phyloP scores from a whole-genome alignment of 2,329 filamentous ascomycete genomes.

The Colletotrichum gloeosporioides region DNA sequence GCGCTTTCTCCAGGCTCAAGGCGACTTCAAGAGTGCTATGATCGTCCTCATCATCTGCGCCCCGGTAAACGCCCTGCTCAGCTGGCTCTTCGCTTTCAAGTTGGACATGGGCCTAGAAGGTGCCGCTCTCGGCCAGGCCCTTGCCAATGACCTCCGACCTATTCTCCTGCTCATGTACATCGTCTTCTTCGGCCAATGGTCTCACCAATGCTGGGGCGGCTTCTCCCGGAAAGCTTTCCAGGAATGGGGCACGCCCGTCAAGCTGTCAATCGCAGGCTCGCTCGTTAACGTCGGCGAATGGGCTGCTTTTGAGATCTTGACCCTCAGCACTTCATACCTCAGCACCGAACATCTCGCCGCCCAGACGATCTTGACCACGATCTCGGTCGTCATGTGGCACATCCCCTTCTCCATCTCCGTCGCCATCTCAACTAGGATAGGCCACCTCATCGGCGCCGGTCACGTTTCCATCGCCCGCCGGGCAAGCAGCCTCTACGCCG shows the following conservation, averaged over 20 bases:
- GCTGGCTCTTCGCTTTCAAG: constrained; percentile 52
- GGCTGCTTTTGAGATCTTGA: constrained; percentile 48
- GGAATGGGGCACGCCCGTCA: constrained; percentile 46
- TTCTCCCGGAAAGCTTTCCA: constrained; percentile 38
- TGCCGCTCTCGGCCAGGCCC: constrained; percentile 53
- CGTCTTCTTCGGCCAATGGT: constrained; percentile 44
- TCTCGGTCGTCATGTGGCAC: constrained; percentile 46
- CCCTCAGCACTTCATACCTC: constrained; percentile 49
- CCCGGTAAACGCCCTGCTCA: constrained; percentile 52
- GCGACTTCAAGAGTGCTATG: constrained; percentile 55
- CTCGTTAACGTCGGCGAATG: constrained; percentile 47
- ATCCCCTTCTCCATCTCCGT: constrained; percentile 48
- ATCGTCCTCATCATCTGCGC: constrained; percentile 51
- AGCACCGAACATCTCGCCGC: constrained; percentile 47
- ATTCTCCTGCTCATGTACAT: constrained; percentile 52
- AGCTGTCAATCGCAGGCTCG: constrained; percentile 42
- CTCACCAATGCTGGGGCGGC: constrained; percentile 49
- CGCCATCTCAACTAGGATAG: constrained; percentile 46
- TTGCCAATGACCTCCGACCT: constrained; percentile 54
- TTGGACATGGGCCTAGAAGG: constrained; percentile 52
- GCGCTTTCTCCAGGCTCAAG: constrained; percentile 60
- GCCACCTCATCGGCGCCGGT: constrained; percentile 45
- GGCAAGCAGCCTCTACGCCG: constrained; percentile 34
- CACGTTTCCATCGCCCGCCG: constrained; percentile 34
- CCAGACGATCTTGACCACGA: constrained; percentile 45